A percentile compares a stretch with the other conserved stretches of the same genome.
These are phyloP conservation scores for Spathaspora boniae DNA, from an alignment of 805 yeast species.

Conservation along the genomic window DNA sequence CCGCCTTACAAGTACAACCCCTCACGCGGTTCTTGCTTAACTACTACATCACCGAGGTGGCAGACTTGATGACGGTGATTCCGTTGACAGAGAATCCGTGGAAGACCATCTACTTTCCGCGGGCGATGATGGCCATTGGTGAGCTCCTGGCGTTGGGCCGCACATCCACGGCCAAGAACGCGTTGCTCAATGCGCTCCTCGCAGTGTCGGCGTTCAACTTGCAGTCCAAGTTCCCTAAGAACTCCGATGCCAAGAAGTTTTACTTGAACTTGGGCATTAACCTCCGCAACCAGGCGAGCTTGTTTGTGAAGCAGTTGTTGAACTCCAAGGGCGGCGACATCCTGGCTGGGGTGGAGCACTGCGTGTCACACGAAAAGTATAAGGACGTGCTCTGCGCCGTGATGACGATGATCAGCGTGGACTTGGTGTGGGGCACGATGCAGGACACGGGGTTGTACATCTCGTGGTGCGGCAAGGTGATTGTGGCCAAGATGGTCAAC, in stretches of 20 bases:
- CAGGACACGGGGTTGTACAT: constrained; percentile 76
- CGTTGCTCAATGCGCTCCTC: constrained; percentile 70
- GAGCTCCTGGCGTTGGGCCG: constrained; percentile 71
- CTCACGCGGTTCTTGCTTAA: constrained; percentile 68
- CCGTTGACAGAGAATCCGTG: constrained; percentile 78
- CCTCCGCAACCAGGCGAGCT: constrained; percentile 70
- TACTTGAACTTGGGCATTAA: constrained; percentile 71
- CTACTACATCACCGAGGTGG: constrained; percentile 71
- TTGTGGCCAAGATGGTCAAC: constrained; percentile 61
- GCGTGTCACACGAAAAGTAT: constrained; percentile 58
- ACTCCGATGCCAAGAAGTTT: constrained; percentile 62
- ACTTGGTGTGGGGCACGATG: constrained; percentile 89
- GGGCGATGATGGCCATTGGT: constrained; percentile 79
- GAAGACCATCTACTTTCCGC: constrained; percentile 81
- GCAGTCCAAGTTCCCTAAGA: constrained; percentile 66
- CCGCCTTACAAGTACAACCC: constrained; percentile 64
- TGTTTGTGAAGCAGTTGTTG: constrained; percentile 57
- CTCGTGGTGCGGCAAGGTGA: constrained; percentile 71
- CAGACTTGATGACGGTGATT: constrained; percentile 73
- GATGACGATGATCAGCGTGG: constrained; percentile 82
- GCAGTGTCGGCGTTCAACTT: constrained; percentile 82
- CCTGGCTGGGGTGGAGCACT: constrained; percentile 40
- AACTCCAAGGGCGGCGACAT: constrained; percentile 27
- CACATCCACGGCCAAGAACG: constrained; percentile 73
- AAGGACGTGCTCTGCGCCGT: constrained; percentile 82